These are phyloP conservation scores for Takashimella tepidaria DNA, from an alignment of 1,284 basidiomycete genomes.

Conservation along the genomic window DNA sequence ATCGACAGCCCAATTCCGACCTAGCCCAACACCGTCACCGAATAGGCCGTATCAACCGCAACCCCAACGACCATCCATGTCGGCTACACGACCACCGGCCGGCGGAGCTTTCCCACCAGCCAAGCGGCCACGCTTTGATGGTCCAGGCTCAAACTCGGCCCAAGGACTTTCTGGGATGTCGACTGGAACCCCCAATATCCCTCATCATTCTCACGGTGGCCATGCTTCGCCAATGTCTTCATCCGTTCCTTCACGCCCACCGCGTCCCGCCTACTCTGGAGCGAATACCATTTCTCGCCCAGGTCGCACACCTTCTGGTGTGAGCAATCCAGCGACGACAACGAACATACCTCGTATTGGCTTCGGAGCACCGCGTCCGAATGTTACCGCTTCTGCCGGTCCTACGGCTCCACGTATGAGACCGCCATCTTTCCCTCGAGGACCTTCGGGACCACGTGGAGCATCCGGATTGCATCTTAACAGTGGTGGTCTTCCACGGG, in stretches of 20 bases:
- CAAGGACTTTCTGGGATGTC: conserved; percentile 35
- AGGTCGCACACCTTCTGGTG: conserved; percentile 28
- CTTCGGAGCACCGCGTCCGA: conserved; percentile 6
- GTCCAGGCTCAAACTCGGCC: conserved; percentile 49
- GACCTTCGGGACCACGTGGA: not conserved
- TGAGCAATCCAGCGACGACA: conserved; percentile 20
- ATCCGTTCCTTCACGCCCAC: conserved; percentile 1
- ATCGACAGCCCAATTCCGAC: conserved; percentile 3
- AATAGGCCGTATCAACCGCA: conserved; percentile 34
- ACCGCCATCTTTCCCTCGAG: not conserved
- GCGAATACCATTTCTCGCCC: conserved; percentile 43
- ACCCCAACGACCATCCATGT: conserved; percentile 17
- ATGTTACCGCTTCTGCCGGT: not conserved
- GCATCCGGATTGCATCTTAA: not conserved
- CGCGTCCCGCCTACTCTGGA: conserved; percentile 15
- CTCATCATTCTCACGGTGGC: conserved; percentile 18
- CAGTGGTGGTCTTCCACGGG: not conserved
- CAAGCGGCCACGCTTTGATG: conserved; percentile 78
- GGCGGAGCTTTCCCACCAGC: conserved; percentile 41
- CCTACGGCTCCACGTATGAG: not conserved
- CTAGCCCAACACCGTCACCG: not conserved
- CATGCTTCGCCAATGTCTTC: conserved; percentile 9
- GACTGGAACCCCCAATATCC: conserved; percentile 46
- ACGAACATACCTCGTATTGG: conserved; percentile 12
- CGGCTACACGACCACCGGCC: not conserved